Evolutionary conservation across 2,329 filamentous ascomycete species (phyloP), one percentile per base, ranked within the genome.

Genomic region (Xylariaceae sp.): DNA sequence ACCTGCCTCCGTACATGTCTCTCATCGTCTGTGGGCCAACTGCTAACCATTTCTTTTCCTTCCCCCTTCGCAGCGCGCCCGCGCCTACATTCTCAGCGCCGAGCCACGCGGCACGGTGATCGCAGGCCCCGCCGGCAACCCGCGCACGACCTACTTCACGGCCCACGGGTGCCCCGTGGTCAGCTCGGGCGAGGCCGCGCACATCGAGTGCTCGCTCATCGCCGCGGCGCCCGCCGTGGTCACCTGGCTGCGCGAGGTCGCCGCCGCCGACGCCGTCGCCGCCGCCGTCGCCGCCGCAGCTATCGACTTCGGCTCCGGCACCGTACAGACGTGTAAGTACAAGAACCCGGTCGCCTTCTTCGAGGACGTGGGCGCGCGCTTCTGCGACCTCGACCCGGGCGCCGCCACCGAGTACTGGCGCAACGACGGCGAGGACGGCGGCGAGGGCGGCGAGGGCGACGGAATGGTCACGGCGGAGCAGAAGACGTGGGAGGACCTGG

Each of bases 111-210:
- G 72, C 25, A 65, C 60, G 1, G 68, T 70, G 2, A 55, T 86
- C 5, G 61, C 70, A 0, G 70, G 72, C 1, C 62, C 71, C 2
- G 51, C 64, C 2, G 69, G 71, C 8, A 74, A 72, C 44, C 51
- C 58, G 0, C 44, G 54, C 11, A 58, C 60, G 3, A 36, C 42
- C 2, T 45, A 51, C 23, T 61, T 67, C 49, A 63, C 64, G 0
- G 44, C 56, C 9, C 63, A 72, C 27, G 80, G 81, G 5, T 82
- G 75, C 43, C 81, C 82, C 4, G 70, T 77, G 40, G 82, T 81
- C 56, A 80, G 80, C n/a, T 72, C 79, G 2, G 80, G 80, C 3
- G 75, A 83, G 40, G 47, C 58, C 1, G 51, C 65, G 21, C 65
- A 76, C 48, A 61, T 61, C 6, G 84, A 93, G 54, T 63, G 65